Conservation (phyloP, 345 rosid species). For the Gossypium rotundifolium region DNA sequence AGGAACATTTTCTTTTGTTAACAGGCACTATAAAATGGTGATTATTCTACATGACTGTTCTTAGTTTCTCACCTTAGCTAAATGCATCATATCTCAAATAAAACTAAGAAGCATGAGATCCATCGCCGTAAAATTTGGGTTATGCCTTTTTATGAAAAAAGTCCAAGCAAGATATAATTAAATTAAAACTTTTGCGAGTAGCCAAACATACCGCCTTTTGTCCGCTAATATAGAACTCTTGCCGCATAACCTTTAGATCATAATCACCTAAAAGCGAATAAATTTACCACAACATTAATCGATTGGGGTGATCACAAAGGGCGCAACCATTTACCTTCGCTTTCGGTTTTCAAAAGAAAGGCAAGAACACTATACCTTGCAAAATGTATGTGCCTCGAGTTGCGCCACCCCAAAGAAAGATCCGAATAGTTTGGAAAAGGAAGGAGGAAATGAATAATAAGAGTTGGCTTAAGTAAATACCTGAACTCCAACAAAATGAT, state of each 20-base stretch:
- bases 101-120: too few species aligned
- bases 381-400: conserved; percentile 89
- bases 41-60: too few species aligned
- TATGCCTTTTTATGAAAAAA: too few species aligned
- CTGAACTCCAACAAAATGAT: neutral
- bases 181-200: neutral
- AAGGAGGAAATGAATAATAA: neutral
- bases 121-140: too few species aligned
- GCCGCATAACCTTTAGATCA: conserved; percentile 95
- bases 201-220: conserved; percentile 64
- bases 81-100: too few species aligned
- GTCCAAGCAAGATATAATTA: too few species aligned
- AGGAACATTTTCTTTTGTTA: too few species aligned
- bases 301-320: too few species aligned
- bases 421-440: conserved; percentile 63
- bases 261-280: conserved; percentile 66
- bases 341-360: conserved; percentile 8
- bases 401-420: conserved; percentile 97
- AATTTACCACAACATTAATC: conserved; percentile 2
- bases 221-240: conserved; percentile 74
- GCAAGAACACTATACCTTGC: conserved; percentile 51
- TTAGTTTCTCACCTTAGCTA: too few species aligned
- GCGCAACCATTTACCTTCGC: too few species aligned
- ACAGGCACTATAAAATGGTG: too few species aligned
- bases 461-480: neutral